Evolutionary conservation across 177 flowering plant genomes (phyloP).

Genomic region (Tripterygium wilfordii): DNA sequence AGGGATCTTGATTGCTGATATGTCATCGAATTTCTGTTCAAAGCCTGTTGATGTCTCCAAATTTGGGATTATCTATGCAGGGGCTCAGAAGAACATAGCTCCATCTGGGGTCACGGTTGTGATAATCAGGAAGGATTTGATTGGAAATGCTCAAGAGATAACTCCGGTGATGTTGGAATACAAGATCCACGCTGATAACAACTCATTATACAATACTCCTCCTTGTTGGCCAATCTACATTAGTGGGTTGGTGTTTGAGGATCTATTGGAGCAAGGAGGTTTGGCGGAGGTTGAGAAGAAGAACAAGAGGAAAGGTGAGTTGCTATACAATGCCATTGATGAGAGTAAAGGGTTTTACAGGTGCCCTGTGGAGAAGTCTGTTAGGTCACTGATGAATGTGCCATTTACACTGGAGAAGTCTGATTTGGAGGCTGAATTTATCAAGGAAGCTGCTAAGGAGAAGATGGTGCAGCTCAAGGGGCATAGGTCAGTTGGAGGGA

Average conservation of each 20-base stretch:
- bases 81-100: slow-evolving; percentile 95
- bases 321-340: slow-evolving; percentile 75
- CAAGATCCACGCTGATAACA: slow-evolving; percentile 94
- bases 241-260: slow-evolving; percentile 95
- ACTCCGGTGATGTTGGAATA: slow-evolving; percentile 96
- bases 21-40: slow-evolving; percentile 97
- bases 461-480: slow-evolving; percentile 98
- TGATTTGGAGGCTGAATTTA: slow-evolving; percentile 78
- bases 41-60: slow-evolving; percentile 87
- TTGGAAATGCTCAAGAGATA: slow-evolving; percentile 62
- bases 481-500: slow-evolving; percentile 95
- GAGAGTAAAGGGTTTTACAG: slow-evolving; percentile 79
- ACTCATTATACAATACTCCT: slow-evolving; percentile 88
- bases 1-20: slow-evolving; percentile 76
- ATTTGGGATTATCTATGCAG: slow-evolving; percentile 88
- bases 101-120: slow-evolving; percentile 96
- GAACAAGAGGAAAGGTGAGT: slow-evolving; percentile 68
- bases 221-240: slow-evolving; percentile 88
- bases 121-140: slow-evolving; percentile 73
- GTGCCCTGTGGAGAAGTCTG: slow-evolving; percentile 90
- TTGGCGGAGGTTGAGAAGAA: slow-evolving; percentile 80
- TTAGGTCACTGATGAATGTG: slow-evolving; percentile 95
- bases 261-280: slow-evolving; percentile 83
- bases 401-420: slow-evolving; percentile 89
- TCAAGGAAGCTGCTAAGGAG: slow-evolving; percentile 87